Conservation (phyloP, 108 stramenopile genomes). For the Pseudonitzschia delicatissima region DNA sequence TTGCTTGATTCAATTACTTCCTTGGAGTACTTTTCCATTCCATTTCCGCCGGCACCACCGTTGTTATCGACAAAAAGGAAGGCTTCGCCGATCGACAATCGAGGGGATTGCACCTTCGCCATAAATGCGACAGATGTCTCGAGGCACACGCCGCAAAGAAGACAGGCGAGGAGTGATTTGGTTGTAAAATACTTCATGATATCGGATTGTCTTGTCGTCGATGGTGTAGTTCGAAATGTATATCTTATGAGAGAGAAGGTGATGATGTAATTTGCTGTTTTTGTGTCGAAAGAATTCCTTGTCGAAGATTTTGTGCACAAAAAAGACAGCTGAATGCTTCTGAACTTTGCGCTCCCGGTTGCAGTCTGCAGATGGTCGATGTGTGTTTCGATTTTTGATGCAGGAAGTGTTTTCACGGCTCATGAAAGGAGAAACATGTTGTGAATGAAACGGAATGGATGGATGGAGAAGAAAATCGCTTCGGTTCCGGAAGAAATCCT, state of each 20-base stretch:
- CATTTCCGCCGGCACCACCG: background rate
- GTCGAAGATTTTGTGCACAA: too few relatives aligned
- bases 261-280: too few relatives aligned
- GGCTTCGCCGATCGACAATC: background rate
- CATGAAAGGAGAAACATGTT: too few relatives aligned
- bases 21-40: slow-evolving; percentile 5
- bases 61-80: slow-evolving; percentile 2
- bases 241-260: background rate
- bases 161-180: background rate
- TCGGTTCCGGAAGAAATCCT: too few relatives aligned
- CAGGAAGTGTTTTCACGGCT: too few relatives aligned
- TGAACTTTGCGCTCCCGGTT: too few relatives aligned
- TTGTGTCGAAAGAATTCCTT: too few relatives aligned
- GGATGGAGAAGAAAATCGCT: too few relatives aligned
- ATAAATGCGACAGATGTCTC: background rate
- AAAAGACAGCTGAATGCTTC: too few relatives aligned
- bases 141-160: background rate
- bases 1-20: slow-evolving; percentile 17
- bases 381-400: too few relatives aligned
- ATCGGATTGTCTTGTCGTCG: background rate
- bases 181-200: background rate
- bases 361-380: too few relatives aligned
- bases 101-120: background rate
- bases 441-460: too few relatives aligned
- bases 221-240: background rate